Conservation (phyloP, 768 basidiomycete species). For the Tricholoma sp. region DNA sequence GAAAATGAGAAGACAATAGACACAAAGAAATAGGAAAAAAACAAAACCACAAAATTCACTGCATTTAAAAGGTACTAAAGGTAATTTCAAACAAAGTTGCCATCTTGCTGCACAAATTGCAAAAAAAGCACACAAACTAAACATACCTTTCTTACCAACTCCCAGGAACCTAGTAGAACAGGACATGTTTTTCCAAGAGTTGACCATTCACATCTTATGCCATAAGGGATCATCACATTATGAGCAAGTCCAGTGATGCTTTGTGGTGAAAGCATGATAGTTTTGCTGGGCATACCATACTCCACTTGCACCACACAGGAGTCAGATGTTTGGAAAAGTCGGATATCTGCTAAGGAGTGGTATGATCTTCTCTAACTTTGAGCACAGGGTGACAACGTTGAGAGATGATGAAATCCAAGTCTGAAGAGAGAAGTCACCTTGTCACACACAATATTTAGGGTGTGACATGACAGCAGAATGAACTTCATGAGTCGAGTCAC, state of each 20-base stretch:
- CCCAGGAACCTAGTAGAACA: conserved; percentile 14
- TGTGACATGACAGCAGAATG: background rate
- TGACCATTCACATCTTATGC: conserved; percentile 18
- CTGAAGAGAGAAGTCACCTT: background rate
- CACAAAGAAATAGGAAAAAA: too few relatives aligned
- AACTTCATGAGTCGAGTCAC: too few relatives aligned
- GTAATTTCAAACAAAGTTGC: too few relatives aligned
- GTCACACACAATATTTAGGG: background rate
- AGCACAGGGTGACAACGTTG: background rate
- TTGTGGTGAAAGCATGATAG: conserved; percentile 11
- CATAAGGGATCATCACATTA: conserved; percentile 8
- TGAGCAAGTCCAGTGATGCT: conserved; percentile 11
- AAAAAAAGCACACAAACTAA: background rate
- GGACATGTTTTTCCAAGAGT: conserved; percentile 11
- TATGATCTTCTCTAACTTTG: background rate
- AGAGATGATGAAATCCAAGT: too few relatives aligned
- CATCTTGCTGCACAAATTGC: too few relatives aligned
- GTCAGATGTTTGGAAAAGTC: background rate
- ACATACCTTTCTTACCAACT: conserved; percentile 16
- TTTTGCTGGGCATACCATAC: conserved; percentile 15
- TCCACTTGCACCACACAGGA: background rate
- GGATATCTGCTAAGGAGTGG: conserved; percentile 4
- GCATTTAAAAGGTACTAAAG: too few relatives aligned
- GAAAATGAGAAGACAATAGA: too few relatives aligned
- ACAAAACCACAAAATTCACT: too few relatives aligned